Evolutionary conservation across 768 basidiomycete genomes (phyloP).

Genomic region (Trametes coccinea): DNA sequence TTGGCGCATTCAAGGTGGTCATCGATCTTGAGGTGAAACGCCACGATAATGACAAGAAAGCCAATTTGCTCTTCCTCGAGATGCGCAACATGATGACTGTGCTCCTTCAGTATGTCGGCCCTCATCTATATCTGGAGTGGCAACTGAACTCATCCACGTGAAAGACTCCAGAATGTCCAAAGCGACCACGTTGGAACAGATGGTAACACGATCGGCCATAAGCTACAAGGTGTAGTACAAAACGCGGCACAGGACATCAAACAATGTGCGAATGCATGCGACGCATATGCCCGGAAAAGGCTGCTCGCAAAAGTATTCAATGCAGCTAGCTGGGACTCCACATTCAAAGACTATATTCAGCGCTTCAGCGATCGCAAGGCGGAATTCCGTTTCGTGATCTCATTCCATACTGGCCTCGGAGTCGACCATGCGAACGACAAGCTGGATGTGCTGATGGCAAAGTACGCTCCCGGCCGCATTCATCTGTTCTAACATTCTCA

Average conservation of each 20-base stretch:
- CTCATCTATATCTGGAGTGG: background rate
- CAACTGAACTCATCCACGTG: slow-evolving; percentile 19
- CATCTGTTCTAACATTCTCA: background rate
- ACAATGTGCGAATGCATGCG: slow-evolving; percentile 34
- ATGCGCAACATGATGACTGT: slow-evolving; percentile 53
- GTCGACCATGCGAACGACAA: slow-evolving; percentile 26
- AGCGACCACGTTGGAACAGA: slow-evolving; percentile 30
- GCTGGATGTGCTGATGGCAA: slow-evolving; percentile 16
- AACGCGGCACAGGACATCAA: slow-evolving; percentile 34
- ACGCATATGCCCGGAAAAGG: slow-evolving; percentile 34
- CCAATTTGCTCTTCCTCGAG: slow-evolving; percentile 46
- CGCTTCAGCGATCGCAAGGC: slow-evolving; percentile 27
- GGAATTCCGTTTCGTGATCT: slow-evolving; percentile 34
- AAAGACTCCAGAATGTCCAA: slow-evolving; percentile 32
- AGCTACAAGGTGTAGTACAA: slow-evolving; percentile 34
- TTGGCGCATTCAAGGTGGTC: slow-evolving; percentile 54
- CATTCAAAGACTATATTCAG: slow-evolving; percentile 24
- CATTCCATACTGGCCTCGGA: slow-evolving; percentile 30
- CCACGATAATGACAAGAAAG: slow-evolving; percentile 52
- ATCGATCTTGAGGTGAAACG: slow-evolving; percentile 49
- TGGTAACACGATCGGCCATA: slow-evolving; percentile 36
- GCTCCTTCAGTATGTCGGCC: slow-evolving; percentile 43
- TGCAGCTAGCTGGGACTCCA: slow-evolving; percentile 32
- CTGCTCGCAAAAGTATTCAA: slow-evolving; percentile 32
- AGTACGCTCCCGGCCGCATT: background rate